Percentiles rank a stretch among this genome's conserved stretches.
phyloP scores from a whole-genome alignment of 1,139 yeast species.

The Suhomyces guaymorum region DNA sequence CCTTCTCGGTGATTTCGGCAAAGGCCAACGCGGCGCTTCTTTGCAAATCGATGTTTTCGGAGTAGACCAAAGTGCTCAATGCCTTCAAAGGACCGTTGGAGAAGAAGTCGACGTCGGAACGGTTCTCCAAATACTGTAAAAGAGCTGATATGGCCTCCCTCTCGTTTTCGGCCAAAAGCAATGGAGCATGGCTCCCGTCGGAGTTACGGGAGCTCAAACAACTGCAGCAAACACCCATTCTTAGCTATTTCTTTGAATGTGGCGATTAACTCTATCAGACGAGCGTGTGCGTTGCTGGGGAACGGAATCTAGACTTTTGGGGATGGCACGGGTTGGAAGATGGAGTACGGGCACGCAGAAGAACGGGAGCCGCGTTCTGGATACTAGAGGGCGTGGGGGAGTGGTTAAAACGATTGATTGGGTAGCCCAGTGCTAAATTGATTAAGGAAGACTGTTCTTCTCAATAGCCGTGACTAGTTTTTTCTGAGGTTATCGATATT shows the following conservation, averaged over 20 bases:
- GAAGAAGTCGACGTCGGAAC: slow-evolving; percentile 85
- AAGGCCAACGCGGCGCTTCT: slow-evolving; percentile 97
- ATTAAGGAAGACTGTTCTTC: neutral
- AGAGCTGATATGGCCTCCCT: slow-evolving; percentile 93
- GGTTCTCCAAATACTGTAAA: slow-evolving; percentile 83
- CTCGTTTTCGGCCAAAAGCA: slow-evolving; percentile 90
- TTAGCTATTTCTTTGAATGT: neutral
- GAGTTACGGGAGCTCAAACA: slow-evolving; percentile 45
- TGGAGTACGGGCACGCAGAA: neutral
- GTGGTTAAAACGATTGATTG: neutral
- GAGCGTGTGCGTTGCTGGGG: neutral
- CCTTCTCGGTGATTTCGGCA: slow-evolving; percentile 97
- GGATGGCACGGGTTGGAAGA: no score
- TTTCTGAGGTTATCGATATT: neutral
- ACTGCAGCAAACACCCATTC: slow-evolving; percentile 71
- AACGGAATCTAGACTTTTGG: neutral
- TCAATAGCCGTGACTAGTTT: neutral
- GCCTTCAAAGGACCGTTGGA: slow-evolving; percentile 90
- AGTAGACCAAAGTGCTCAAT: slow-evolving; percentile 86
- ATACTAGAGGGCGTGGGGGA: neutral
- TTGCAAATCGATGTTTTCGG: slow-evolving; percentile 92
- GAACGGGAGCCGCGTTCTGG: no score
- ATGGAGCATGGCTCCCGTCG: slow-evolving; percentile 64
- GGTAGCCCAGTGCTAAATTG: neutral
- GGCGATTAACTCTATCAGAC: neutral